Percentiles rank a stretch among this genome's conserved stretches.
phyloP scores from a whole-genome alignment of 192 early-diverging fungal genomes.

The Coemansia sp. region DNA sequence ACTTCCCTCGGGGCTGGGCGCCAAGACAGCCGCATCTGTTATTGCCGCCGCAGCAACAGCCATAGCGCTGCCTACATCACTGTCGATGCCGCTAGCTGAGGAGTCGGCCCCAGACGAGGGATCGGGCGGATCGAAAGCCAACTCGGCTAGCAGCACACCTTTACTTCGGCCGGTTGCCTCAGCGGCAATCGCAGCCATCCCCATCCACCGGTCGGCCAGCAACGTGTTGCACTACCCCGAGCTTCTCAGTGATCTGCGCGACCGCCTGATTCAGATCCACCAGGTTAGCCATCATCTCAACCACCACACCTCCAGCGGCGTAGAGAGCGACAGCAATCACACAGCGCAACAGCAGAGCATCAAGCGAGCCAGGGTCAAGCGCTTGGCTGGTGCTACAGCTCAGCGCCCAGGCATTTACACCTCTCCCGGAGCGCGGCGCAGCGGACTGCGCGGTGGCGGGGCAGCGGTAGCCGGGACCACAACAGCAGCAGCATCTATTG shows the following conservation, averaged over 20 bases:
- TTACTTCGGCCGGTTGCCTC: constrained; percentile 27
- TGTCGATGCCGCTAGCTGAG: neutral
- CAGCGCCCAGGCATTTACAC: constrained; percentile 12
- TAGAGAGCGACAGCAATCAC: constrained; percentile 42
- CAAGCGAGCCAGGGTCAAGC: constrained; percentile 33
- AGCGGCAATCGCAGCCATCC: constrained; percentile 12
- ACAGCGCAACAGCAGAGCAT: neutral
- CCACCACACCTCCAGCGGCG: constrained; percentile 39
- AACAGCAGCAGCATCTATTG: neutral
- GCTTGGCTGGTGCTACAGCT: constrained; percentile 9
- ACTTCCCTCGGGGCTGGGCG: constrained; percentile 48
- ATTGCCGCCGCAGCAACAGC: constrained; percentile 31
- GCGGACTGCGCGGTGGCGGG: constrained; percentile 25
- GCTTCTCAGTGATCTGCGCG: constrained; percentile 55
- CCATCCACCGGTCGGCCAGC: constrained; percentile 55
- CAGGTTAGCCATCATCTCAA: constrained; percentile 22
- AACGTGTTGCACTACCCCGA: constrained; percentile 57
- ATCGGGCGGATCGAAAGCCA: constrained; percentile 17
- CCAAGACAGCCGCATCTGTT: constrained; percentile 50
- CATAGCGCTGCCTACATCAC: constrained; percentile 3
- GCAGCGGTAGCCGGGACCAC: neutral
- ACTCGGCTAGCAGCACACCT: constrained; percentile 44
- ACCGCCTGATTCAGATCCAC: constrained; percentile 51
- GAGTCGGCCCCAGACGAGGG: neutral
- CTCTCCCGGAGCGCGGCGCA: constrained; percentile 23